Conservation (phyloP, 2,329 filamentous ascomycete genomes). For the Fusarium coicis region DNA sequence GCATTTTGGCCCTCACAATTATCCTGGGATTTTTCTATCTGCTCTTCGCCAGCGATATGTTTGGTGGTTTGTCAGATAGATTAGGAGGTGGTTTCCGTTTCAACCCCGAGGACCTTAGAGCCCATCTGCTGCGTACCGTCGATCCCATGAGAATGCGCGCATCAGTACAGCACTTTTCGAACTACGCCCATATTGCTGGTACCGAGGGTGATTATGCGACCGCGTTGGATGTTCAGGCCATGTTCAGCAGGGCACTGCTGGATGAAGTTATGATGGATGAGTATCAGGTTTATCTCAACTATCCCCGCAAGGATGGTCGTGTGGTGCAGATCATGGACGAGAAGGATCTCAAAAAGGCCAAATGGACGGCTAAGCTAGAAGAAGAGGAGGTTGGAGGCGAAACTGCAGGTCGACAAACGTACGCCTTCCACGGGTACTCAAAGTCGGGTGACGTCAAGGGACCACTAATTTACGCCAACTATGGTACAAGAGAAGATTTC, state of each 20-base stretch:
- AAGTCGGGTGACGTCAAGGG: conserved; percentile 87
- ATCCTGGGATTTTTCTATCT: conserved; percentile 84
- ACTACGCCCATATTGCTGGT: conserved; percentile 91
- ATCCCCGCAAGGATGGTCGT: conserved; percentile 80
- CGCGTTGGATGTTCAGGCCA: conserved; percentile 83
- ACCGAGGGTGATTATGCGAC: conserved; percentile 91
- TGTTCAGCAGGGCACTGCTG: conserved; percentile 77
- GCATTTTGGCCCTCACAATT: conserved; percentile 78
- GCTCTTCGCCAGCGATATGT: conserved; percentile 86
- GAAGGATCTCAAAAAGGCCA: conserved; percentile 64
- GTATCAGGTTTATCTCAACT: conserved; percentile 92
- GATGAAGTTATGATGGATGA: conserved; percentile 81
- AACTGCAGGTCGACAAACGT: conserved; percentile 73
- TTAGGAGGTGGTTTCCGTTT: conserved; percentile 76
- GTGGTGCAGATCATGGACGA: conserved; percentile 82
- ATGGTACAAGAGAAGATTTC: conserved; percentile 88
- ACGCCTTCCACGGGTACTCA: conserved; percentile 88
- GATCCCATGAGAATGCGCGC: conserved; percentile 76
- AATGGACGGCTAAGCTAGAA: conserved; percentile 85
- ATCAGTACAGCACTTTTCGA: conserved; percentile 80
- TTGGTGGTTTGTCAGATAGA: conserved; percentile 72
- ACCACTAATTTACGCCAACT: conserved; percentile 91
- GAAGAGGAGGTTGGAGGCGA: conserved; percentile 77
- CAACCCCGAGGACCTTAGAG: conserved; percentile 83
- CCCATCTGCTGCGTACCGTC: conserved; percentile 78